A percentile compares a stretch with the other conserved stretches of the same genome.
Conservation (phyloP, 257 asterid genomes). For the Solanum chilense region DNA sequence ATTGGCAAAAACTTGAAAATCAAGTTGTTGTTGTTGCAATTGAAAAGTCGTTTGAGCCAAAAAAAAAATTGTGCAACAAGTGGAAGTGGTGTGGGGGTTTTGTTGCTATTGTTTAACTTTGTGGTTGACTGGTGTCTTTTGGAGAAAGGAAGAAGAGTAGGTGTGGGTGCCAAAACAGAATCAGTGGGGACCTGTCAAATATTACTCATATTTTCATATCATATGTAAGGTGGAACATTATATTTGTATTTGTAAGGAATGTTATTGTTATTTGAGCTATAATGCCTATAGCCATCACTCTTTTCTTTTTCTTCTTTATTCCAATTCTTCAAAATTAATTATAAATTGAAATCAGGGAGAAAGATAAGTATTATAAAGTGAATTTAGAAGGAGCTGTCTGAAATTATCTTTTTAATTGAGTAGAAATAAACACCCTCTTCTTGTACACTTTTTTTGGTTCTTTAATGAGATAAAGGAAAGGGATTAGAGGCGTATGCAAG, state of each 20-base stretch:
- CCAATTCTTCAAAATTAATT: background rate
- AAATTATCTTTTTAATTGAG: no score
- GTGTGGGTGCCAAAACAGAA: background rate
- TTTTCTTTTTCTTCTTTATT: background rate
- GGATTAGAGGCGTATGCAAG: no score
- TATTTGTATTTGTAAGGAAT: background rate
- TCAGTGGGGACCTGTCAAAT: background rate
- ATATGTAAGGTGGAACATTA: background rate
- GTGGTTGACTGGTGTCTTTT: conserved; percentile 1
- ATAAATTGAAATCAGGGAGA: no score
- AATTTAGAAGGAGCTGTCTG: no score
- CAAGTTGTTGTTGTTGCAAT: background rate
- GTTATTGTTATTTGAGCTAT: background rate
- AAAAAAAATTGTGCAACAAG: background rate
- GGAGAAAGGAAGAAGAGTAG: background rate
- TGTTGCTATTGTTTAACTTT: background rate
- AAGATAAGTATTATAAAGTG: no score
- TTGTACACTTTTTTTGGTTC: background rate
- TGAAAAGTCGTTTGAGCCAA: background rate
- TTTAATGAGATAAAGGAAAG: background rate
- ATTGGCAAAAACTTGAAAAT: background rate
- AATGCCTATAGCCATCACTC: background rate
- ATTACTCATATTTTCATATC: background rate
- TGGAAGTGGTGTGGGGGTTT: background rate
- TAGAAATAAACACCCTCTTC: background rate